Evolutionary conservation across 768 basidiomycete species (phyloP).

Genomic region (Boletus rubroflammeus): DNA sequence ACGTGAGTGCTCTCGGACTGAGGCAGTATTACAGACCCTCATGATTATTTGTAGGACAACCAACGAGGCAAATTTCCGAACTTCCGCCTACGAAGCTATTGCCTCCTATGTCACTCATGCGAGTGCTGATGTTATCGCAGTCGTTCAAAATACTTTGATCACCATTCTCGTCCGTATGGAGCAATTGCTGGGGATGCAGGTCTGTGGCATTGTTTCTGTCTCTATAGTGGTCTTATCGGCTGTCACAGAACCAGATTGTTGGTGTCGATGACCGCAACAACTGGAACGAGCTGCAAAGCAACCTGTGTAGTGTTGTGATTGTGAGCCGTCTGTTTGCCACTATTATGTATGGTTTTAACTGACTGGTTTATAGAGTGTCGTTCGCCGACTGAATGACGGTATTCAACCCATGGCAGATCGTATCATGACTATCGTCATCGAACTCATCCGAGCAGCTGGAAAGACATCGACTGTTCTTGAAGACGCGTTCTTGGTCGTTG

Average conservation of each 20-base stretch:
- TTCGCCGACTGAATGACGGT: conserved; percentile 77
- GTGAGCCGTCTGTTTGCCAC: conserved; percentile 42
- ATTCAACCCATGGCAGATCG: conserved; percentile 89
- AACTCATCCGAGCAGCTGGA: conserved; percentile 80
- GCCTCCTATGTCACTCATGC: conserved; percentile 82
- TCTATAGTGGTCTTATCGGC: neutral
- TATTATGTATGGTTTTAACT: neutral
- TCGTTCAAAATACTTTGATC: conserved; percentile 79
- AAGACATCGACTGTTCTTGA: conserved; percentile 95
- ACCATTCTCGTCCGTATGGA: conserved; percentile 90
- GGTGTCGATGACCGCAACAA: conserved; percentile 96
- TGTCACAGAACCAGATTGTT: conserved; percentile 78
- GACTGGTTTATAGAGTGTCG: conserved; percentile 58
- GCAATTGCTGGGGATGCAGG: conserved; percentile 79
- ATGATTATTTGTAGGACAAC: conserved; percentile 45
- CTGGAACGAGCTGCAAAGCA: conserved; percentile 98
- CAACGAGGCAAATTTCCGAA: conserved; percentile 91
- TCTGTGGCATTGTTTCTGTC: conserved; percentile 31
- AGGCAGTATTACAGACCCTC: conserved; percentile 6
- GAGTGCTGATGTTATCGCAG: conserved; percentile 69
- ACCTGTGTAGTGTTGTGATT: conserved; percentile 86
- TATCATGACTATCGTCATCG: conserved; percentile 89
- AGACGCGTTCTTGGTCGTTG: conserved; percentile 93
- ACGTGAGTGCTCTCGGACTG: conserved; percentile 47
- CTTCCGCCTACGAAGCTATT: conserved; percentile 94